Percentiles rank a stretch among this genome's conserved stretches.
phyloP scores from a whole-genome alignment of 2,329 filamentous ascomycete genomes.

The Neocatenulostroma microsporum region DNA sequence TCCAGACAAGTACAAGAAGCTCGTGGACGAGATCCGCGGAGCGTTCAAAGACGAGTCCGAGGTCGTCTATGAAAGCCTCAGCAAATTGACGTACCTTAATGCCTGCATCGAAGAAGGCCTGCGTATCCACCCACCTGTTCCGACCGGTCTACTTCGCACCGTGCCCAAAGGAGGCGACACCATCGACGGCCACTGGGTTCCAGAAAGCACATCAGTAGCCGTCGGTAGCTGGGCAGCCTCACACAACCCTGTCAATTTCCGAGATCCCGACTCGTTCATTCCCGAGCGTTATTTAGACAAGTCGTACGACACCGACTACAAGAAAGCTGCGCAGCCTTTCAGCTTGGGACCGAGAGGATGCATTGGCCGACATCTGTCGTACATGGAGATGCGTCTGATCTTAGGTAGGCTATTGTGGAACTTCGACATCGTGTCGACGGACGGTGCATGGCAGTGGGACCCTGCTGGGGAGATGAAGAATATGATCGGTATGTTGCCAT shows the following conservation, averaged over 20 bases:
- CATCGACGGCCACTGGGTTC: slow-evolving; percentile 21
- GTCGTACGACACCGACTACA: slow-evolving; percentile 19
- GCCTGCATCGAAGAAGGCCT: slow-evolving; percentile 42
- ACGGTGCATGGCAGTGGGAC: slow-evolving; percentile 13
- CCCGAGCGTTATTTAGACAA: slow-evolving; percentile 36
- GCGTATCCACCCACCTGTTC: slow-evolving; percentile 40
- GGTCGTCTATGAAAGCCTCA: slow-evolving; percentile 19
- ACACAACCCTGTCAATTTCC: slow-evolving; percentile 24
- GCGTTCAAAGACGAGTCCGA: slow-evolving; percentile 28
- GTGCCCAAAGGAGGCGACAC: slow-evolving; percentile 20
- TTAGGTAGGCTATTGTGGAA: slow-evolving; percentile 32
- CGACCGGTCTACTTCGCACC: slow-evolving; percentile 29
- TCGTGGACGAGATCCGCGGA: slow-evolving; percentile 50
- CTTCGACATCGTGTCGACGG: slow-evolving; percentile 28
- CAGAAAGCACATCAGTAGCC: slow-evolving; percentile 12
- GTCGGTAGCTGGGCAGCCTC: slow-evolving; percentile 14
- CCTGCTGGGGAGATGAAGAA: slow-evolving; percentile 10
- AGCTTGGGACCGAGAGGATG: slow-evolving; percentile 31
- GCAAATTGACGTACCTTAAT: slow-evolving; percentile 32
- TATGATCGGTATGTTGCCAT: slow-evolving; percentile 4
- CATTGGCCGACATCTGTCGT: slow-evolving; percentile 30
- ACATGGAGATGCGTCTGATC: slow-evolving; percentile 31
- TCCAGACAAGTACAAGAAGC: slow-evolving; percentile 44
- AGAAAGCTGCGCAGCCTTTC: slow-evolving; percentile 25
- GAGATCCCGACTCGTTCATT: slow-evolving; percentile 20